Evolutionary conservation across 2,329 filamentous ascomycete species (phyloP).

Genomic region (Claviceps maximensis): DNA sequence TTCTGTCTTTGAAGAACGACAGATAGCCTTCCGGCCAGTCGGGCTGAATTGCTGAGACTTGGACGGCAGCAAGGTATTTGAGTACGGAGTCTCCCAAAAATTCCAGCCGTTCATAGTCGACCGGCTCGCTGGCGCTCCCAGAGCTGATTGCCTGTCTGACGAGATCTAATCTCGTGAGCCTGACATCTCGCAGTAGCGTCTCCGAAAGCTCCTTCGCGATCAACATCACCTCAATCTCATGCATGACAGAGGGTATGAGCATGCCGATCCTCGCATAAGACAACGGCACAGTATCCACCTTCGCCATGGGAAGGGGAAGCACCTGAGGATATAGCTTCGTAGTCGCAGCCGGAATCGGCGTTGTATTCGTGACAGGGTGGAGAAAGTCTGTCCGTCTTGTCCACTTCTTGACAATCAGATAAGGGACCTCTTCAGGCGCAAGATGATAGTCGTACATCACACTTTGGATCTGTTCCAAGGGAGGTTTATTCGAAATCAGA

Average conservation of each 20-base stretch:
- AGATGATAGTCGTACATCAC: constrained; percentile 23
- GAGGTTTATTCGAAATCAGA: constrained; percentile 31
- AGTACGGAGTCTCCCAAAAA: constrained; percentile 77
- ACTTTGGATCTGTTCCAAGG: constrained; percentile 23
- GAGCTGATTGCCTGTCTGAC: constrained; percentile 59
- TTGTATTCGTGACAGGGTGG: constrained; percentile 21
- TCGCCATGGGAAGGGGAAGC: constrained; percentile 34
- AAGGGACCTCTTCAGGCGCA: constrained; percentile 30
- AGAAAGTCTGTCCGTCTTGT: constrained; percentile 47
- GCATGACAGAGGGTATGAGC: constrained; percentile 60
- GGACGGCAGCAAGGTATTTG: constrained; percentile 58
- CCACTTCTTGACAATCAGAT: constrained; percentile 35
- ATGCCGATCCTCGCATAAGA: constrained; percentile 37
- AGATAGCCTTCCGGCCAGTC: constrained; percentile 68
- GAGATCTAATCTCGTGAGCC: constrained; percentile 39
- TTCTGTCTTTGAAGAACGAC: constrained; percentile 49
- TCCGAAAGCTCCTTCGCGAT: constrained; percentile 44
- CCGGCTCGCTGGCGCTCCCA: constrained; percentile 42
- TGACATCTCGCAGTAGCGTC: constrained; percentile 25
- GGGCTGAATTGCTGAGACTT: constrained; percentile 45
- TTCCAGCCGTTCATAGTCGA: constrained; percentile 73
- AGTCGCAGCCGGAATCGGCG: constrained; percentile 11
- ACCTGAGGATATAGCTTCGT: constrained; percentile 30
- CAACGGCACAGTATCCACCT: constrained; percentile 32
- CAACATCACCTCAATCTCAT: constrained; percentile 53